phyloP scores from a whole-genome alignment of 148 eudicot genomes.

The Amaranthus hypochondriacus region DNA sequence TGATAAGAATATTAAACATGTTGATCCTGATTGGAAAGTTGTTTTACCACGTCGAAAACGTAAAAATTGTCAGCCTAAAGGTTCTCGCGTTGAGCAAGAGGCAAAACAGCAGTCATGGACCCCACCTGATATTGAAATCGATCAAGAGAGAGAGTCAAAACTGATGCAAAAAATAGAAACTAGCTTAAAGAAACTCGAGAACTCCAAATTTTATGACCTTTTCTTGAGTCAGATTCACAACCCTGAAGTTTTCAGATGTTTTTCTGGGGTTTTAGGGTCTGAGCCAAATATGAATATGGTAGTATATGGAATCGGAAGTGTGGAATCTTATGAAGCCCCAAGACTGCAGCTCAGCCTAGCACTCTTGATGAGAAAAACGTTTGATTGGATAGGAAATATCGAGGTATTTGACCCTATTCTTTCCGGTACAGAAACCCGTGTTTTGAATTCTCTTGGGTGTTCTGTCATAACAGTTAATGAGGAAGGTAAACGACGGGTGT shows the following conservation, averaged over 20 bases:
- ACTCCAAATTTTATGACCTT: conserved; percentile 46
- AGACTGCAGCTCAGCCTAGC: conserved; percentile 70
- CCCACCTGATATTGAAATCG: conserved; percentile 39
- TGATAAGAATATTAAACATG: conserved; percentile 28
- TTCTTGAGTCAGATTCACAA: conserved; percentile 45
- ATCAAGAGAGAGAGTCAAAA: conserved; percentile 43
- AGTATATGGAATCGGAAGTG: conserved; percentile 78
- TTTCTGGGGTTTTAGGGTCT: conserved; percentile 44
- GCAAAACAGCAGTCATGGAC: conserved; percentile 37
- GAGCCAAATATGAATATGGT: conserved; percentile 65
- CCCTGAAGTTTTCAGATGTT: conserved; percentile 32
- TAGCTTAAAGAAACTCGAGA: conserved; percentile 47
- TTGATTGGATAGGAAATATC: conserved; percentile 60
- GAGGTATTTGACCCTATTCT: conserved; percentile 85
- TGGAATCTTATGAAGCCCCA: conserved; percentile 66
- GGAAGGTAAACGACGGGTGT: conserved; percentile 54
- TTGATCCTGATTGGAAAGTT: conserved; percentile 48
- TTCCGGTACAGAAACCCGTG: conserved; percentile 53
- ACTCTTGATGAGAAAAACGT: conserved; percentile 58
- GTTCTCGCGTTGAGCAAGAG: conserved; percentile 18
- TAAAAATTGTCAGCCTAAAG: conserved; percentile 30
- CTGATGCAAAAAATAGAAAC: conserved; percentile 50
- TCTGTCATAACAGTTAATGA: conserved; percentile 59
- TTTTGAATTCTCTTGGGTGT: conserved; percentile 59
- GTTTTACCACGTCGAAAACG: conserved; percentile 66